phyloP scores from a whole-genome alignment of 2,329 filamentous ascomycete genomes.

The Pseudocercospora fijiensis region DNA sequence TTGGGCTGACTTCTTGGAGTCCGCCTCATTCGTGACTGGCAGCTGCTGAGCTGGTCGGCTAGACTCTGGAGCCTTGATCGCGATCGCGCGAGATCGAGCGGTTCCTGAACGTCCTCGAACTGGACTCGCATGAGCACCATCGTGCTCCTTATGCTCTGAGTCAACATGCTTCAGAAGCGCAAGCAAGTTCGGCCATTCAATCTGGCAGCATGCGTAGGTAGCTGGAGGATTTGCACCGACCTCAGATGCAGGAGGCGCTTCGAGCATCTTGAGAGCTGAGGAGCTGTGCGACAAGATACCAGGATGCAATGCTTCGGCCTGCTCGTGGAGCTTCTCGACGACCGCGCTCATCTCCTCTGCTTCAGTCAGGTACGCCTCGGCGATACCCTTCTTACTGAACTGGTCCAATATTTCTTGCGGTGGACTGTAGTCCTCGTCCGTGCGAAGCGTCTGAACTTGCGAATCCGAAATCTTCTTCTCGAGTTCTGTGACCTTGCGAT shows the following conservation, averaged over 20 bases:
- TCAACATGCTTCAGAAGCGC: slow-evolving; percentile 18
- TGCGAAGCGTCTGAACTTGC: neutral
- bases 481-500: slow-evolving; percentile 15
- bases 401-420: slow-evolving; percentile 3
- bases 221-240: neutral
- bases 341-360: slow-evolving; percentile 9
- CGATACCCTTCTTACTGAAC: slow-evolving; percentile 11
- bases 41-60: neutral
- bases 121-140: neutral
- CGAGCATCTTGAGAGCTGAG: slow-evolving; percentile 9
- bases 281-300: neutral
- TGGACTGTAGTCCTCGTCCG: neutral
- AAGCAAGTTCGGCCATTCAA: neutral
- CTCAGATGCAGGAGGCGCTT: slow-evolving; percentile 6
- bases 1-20: neutral
- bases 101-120: neutral
- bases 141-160: slow-evolving; percentile 6
- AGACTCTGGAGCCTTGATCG: slow-evolving; percentile 10
- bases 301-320: neutral
- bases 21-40: neutral
- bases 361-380: slow-evolving; percentile 7
- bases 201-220: slow-evolving; percentile 18
- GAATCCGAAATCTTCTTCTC: slow-evolving; percentile 8
- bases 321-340: slow-evolving; percentile 11
- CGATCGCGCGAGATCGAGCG: neutral